These are phyloP conservation scores for Exophiala calicioides DNA, from an alignment of 2,329 filamentous ascomycete species.

Conservation along the genomic window DNA sequence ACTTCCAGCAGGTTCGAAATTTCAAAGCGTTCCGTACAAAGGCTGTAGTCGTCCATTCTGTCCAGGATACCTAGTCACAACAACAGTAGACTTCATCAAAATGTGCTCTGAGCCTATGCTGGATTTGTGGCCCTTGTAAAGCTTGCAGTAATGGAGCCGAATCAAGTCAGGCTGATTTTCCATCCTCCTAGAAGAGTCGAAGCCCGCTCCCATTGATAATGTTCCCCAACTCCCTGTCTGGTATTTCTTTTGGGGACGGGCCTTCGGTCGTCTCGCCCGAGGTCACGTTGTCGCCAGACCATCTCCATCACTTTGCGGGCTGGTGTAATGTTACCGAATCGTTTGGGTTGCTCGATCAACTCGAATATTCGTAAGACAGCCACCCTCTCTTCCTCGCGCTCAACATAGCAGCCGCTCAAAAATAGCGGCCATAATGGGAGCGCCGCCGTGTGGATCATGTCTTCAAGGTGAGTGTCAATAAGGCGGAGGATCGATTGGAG, in stretches of 20 bases:
- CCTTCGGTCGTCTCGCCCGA: conserved; percentile 30
- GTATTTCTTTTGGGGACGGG: conserved; percentile 1
- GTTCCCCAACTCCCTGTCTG: conserved; percentile 1
- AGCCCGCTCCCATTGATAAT: conserved; percentile 34
- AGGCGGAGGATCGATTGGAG: conserved; percentile 27
- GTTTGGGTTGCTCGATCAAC: conserved; percentile 27
- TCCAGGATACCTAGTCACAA: too few relatives aligned
- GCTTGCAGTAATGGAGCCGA: neutral
- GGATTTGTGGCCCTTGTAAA: too few relatives aligned
- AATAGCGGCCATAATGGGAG: conserved; percentile 35
- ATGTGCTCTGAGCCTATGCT: too few relatives aligned
- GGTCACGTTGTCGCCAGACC: conserved; percentile 35
- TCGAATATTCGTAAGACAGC: conserved; percentile 32
- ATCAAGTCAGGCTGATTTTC: conserved; percentile 34
- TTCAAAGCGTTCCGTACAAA: too few relatives aligned
- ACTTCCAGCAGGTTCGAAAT: too few relatives aligned
- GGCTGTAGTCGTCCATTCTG: too few relatives aligned
- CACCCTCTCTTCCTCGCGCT: conserved; percentile 29
- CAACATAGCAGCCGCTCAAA: conserved; percentile 33
- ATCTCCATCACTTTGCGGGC: conserved; percentile 34
- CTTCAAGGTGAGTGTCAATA: conserved; percentile 18
- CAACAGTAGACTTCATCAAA: too few relatives aligned
- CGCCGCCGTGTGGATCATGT: conserved; percentile 33
- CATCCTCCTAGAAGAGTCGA: conserved; percentile 32
- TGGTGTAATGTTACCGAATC: conserved; percentile 34